Conservation (phyloP, 305 asterid species). For the Caryopteris hybrid region DNA sequence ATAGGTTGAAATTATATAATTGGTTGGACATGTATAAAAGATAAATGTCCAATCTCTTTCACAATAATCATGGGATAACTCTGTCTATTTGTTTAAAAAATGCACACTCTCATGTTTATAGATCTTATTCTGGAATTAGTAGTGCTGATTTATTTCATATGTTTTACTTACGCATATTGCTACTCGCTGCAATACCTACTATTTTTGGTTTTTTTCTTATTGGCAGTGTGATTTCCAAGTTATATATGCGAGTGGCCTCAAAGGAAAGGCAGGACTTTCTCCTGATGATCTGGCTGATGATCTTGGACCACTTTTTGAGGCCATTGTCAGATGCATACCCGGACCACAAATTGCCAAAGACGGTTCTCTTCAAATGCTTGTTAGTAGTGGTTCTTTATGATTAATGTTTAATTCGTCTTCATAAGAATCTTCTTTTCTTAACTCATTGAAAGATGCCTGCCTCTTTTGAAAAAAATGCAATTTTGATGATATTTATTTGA, state of each 20-base stretch:
- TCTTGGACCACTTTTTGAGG: constrained; percentile 97
- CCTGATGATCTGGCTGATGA: constrained; percentile 83
- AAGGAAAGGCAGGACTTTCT: constrained; percentile 92
- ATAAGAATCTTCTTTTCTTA: constrained; percentile 6
- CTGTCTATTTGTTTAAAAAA: background rate
- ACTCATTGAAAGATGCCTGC: background rate
- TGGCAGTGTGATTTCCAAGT: constrained; percentile 99
- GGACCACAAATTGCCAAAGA: constrained; percentile 87
- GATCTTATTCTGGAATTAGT: background rate
- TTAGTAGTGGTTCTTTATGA: constrained; percentile 37
- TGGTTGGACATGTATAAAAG: background rate
- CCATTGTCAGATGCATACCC: constrained; percentile 91
- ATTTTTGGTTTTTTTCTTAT: constrained; percentile 4
- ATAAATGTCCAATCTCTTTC: background rate
- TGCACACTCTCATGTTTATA: background rate
- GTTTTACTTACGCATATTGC: background rate
- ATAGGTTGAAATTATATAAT: background rate
- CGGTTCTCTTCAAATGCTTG: constrained; percentile 99
- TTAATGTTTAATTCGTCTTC: background rate
- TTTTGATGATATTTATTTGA: background rate
- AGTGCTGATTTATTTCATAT: background rate
- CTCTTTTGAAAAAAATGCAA: background rate
- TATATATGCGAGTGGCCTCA: constrained; percentile 95
- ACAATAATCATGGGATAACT: background rate
- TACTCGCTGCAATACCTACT: background rate